phyloP scores from a whole-genome alignment of 805 yeast genomes.

The Kuraishia hungarica region DNA sequence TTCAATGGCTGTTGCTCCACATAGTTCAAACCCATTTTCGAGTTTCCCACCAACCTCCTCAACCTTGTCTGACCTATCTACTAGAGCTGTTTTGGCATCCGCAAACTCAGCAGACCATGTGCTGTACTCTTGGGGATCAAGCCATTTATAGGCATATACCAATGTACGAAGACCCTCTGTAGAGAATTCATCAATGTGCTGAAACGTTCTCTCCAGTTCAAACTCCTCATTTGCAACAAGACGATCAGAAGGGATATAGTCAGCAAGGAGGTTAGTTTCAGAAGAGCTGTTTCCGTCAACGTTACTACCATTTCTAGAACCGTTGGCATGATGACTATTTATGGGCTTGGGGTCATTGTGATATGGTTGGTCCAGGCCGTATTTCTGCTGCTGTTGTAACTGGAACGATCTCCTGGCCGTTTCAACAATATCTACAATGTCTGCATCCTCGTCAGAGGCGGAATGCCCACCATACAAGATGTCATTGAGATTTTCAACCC shows the following conservation, averaged over 20 bases:
- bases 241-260: constrained; percentile 43
- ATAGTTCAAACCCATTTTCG: constrained; percentile 58
- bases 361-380: constrained; percentile 25
- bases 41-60: constrained; percentile 66
- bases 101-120: constrained; percentile 62
- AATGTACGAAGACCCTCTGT: constrained; percentile 92
- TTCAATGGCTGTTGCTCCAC: constrained; percentile 96
- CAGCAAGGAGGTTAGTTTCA: constrained; percentile 7
- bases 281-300: constrained; percentile 2
- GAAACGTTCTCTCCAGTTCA: constrained; percentile 73
- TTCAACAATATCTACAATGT: constrained; percentile 42
- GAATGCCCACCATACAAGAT: constrained; percentile 38
- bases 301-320: neutral
- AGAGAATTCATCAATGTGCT: constrained; percentile 89
- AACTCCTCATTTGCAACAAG: constrained; percentile 65
- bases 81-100: constrained; percentile 70
- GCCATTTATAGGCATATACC: constrained; percentile 71
- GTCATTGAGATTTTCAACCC: constrained; percentile 17
- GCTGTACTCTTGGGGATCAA: constrained; percentile 48
- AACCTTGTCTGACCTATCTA: constrained; percentile 54
- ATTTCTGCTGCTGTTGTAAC: constrained; percentile 47
- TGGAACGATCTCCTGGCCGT: constrained; percentile 53
- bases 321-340: neutral
- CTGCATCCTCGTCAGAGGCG: constrained; percentile 27
- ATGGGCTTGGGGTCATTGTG: neutral